Conservation (phyloP, 345 rosid species). For the Citrus mangshanensis region DNA sequence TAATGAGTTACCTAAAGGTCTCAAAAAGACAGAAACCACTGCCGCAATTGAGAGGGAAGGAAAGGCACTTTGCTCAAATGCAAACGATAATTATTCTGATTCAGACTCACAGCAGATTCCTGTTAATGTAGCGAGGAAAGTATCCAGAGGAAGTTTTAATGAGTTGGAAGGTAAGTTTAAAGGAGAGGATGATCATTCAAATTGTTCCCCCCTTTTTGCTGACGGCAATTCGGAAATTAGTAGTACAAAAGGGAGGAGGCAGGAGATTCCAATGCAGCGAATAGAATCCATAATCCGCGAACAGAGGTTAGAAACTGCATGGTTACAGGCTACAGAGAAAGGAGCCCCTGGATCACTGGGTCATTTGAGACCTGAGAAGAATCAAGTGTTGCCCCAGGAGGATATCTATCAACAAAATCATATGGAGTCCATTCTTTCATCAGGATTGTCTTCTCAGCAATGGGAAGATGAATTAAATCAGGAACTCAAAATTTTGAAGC, state of each 20-base stretch:
- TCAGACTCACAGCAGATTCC: conserved; percentile 33
- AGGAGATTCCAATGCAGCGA: conserved; percentile 76
- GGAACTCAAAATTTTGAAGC: conserved; percentile 65
- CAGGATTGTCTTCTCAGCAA: conserved; percentile 51
- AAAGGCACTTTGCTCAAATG: conserved; percentile 21
- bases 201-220: conserved; percentile 24
- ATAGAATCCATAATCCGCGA: conserved; percentile 93
- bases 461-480: conserved; percentile 70
- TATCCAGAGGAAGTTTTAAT: conserved; percentile 38
- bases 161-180: conserved; percentile 35
- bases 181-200: conserved; percentile 30
- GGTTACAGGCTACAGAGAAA: conserved; percentile 92
- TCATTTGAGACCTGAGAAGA: conserved; percentile 77
- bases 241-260: conserved; percentile 39
- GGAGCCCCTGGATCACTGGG: conserved; percentile 63
- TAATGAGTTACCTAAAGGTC: conserved; percentile 19
- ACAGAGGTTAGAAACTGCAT: conserved; percentile 92
- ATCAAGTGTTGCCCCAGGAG: conserved; percentile 86
- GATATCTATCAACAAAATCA: conserved; percentile 46
- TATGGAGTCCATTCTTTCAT: conserved; percentile 43
- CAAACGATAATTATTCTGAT: conserved; percentile 27
- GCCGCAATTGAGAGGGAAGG: conserved; percentile 37
- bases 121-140: conserved; percentile 6
- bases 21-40: conserved; percentile 28
- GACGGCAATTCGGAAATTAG: conserved; percentile 35